These are phyloP conservation scores for Sarocladium strictum DNA, from an alignment of 2,329 filamentous ascomycete species.

Conservation along the genomic window DNA sequence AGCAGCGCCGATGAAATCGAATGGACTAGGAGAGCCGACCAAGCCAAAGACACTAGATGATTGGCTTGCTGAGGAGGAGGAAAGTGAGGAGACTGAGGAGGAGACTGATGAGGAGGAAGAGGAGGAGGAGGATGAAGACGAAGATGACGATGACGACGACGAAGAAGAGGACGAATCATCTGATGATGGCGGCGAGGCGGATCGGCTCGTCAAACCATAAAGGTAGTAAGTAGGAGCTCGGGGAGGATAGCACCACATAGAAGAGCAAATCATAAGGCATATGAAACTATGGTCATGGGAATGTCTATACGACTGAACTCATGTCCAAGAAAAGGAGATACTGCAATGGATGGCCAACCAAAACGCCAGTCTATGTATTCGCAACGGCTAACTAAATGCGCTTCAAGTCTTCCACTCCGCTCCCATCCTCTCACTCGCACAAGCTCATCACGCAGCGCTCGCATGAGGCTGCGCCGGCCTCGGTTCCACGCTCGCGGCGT, in stretches of 20 bases:
- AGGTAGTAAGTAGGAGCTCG: slow-evolving; percentile 11
- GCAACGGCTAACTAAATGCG: no score
- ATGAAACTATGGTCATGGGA: background rate
- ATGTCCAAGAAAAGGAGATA: no score
- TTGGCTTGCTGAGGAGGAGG: slow-evolving; percentile 75
- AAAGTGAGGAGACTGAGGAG: slow-evolving; percentile 49
- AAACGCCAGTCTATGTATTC: background rate
- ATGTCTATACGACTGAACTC: background rate
- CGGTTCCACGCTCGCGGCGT: slow-evolving; percentile 5
- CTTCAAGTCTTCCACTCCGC: background rate
- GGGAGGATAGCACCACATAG: background rate
- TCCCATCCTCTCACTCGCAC: background rate
- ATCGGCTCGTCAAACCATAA: slow-evolving; percentile 35
- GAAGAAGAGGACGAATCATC: slow-evolving; percentile 43
- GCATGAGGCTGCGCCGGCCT: background rate
- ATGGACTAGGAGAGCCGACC: slow-evolving; percentile 45
- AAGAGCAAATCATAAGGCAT: background rate
- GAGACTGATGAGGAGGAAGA: slow-evolving; percentile 46
- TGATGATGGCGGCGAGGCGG: slow-evolving; percentile 39
- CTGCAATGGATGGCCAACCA: background rate
- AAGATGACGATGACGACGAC: slow-evolving; percentile 44
- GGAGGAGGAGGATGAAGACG: slow-evolving; percentile 44
- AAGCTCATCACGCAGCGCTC: background rate
- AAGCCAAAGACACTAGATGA: slow-evolving; percentile 81
- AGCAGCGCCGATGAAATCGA: slow-evolving; percentile 35